Conservation (phyloP, 1,284 basidiomycete genomes). For the Mycocalia duriaeana region DNA sequence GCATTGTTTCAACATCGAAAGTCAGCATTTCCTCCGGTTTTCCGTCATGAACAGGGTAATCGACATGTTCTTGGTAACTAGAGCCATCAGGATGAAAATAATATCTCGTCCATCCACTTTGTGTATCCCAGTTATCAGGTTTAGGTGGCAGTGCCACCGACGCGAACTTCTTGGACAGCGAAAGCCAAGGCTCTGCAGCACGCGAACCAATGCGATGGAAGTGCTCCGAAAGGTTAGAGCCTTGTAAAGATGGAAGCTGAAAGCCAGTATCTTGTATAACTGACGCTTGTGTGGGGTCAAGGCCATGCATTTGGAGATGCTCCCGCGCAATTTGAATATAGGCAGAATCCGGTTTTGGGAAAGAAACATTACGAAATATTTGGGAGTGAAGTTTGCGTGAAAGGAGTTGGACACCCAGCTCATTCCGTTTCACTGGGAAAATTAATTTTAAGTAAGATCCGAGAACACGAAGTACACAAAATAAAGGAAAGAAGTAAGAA, state of each 20-base stretch:
- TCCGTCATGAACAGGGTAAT: constrained; percentile 55
- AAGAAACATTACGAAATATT: constrained; percentile 72
- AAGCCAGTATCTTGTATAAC: constrained; percentile 77
- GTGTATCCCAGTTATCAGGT: constrained; percentile 70
- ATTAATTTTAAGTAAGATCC: no score
- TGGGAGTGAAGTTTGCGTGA: constrained; percentile 78
- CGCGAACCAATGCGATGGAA: constrained; percentile 78
- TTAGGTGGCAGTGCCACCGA: constrained; percentile 52
- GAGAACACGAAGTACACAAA: not conserved
- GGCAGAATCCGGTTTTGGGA: constrained; percentile 56
- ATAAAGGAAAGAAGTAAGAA: not conserved
- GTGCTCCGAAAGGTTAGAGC: constrained; percentile 81
- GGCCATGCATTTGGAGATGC: constrained; percentile 76
- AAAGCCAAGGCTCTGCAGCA: constrained; percentile 79
- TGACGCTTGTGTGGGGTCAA: constrained; percentile 79
- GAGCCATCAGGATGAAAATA: constrained; percentile 59
- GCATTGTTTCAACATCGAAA: constrained; percentile 96
- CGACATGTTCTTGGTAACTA: constrained; percentile 59
- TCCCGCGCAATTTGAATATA: constrained; percentile 75
- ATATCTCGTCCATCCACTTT: constrained; percentile 92
- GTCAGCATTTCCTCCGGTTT: constrained; percentile 70
- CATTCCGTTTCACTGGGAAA: constrained; percentile 76
- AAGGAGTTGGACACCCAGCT: constrained; percentile 89
- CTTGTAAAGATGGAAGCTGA: constrained; percentile 82
- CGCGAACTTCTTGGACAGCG: constrained; percentile 67